phyloP scores from a whole-genome alignment of 345 rosid genomes.

The Passiflora organensis region DNA sequence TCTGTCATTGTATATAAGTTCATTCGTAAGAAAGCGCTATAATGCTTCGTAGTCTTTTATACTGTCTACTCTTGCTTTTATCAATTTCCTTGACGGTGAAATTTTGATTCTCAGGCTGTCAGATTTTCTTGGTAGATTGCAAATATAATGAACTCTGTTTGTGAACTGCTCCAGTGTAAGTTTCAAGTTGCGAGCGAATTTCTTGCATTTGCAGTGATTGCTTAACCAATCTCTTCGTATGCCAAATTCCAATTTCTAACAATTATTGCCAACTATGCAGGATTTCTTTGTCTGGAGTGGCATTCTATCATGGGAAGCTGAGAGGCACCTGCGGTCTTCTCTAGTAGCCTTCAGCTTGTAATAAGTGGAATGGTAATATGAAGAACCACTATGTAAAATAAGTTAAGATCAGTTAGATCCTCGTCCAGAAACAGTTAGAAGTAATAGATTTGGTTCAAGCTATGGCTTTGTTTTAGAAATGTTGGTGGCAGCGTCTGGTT shows the following conservation, averaged over 20 bases:
- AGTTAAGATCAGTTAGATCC: not conserved
- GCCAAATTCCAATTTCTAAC: too few species aligned
- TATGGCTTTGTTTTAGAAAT: not conserved
- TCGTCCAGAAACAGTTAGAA: not conserved
- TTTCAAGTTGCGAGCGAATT: not conserved
- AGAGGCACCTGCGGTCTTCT: not conserved
- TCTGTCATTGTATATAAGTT: not conserved
- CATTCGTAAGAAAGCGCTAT: not conserved
- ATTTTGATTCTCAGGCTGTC: conserved; percentile 49
- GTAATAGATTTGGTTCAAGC: not conserved
- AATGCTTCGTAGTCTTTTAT: not conserved
- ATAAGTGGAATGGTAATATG: conserved; percentile 3
- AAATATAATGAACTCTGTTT: conserved; percentile 17
- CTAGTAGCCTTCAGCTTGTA: conserved; percentile 5
- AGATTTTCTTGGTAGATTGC: conserved; percentile 53
- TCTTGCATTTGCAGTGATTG: not conserved
- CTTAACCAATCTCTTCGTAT: too few species aligned
- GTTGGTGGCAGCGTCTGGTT: too few species aligned
- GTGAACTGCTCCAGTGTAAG: conserved; percentile 8
- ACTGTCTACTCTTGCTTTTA: not conserved
- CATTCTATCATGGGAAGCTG: conserved; percentile 4
- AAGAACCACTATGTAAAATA: not conserved
- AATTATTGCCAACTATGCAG: conserved; percentile 1
- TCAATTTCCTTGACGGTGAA: not conserved
- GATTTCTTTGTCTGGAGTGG: conserved; percentile 4